Conservation (phyloP, 768 basidiomycete genomes). For the Kwoniella pini region DNA sequence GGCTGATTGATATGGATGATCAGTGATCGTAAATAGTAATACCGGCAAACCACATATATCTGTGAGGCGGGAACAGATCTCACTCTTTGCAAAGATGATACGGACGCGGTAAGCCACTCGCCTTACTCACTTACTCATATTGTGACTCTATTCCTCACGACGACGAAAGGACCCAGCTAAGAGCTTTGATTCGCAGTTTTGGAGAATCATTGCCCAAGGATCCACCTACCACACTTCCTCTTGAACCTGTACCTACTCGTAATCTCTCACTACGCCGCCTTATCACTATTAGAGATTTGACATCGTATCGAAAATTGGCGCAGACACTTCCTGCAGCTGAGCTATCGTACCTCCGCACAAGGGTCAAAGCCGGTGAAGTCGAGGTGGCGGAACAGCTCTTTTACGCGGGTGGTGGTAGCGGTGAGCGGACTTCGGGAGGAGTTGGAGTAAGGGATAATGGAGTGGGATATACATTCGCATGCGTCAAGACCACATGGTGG, state of each 20-base stretch:
- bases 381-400: slow-evolving; percentile 45
- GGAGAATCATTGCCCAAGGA: slow-evolving; percentile 46
- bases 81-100: slow-evolving; percentile 53
- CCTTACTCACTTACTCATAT: no score
- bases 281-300: slow-evolving; percentile 43
- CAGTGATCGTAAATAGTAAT: slow-evolving; percentile 43
- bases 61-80: slow-evolving; percentile 47
- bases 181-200: slow-evolving; percentile 16
- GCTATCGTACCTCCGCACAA: slow-evolving; percentile 41
- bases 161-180: no score
- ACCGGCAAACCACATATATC: slow-evolving; percentile 46
- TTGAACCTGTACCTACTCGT: slow-evolving; percentile 31
- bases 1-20: background rate
- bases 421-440: slow-evolving; percentile 22
- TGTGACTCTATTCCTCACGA: no score
- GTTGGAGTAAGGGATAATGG: slow-evolving; percentile 38
- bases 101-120: slow-evolving; percentile 36
- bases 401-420: slow-evolving; percentile 30
- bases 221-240: slow-evolving; percentile 43
- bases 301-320: slow-evolving; percentile 47
- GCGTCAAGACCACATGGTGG: slow-evolving; percentile 52
- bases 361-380: slow-evolving; percentile 39
- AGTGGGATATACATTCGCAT: slow-evolving; percentile 47
- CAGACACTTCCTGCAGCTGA: slow-evolving; percentile 50
- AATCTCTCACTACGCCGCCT: slow-evolving; percentile 47